Base-by-base conservation (phyloP, 768 basidiomycete species). In the Hirschioporus abietinus region DNA sequence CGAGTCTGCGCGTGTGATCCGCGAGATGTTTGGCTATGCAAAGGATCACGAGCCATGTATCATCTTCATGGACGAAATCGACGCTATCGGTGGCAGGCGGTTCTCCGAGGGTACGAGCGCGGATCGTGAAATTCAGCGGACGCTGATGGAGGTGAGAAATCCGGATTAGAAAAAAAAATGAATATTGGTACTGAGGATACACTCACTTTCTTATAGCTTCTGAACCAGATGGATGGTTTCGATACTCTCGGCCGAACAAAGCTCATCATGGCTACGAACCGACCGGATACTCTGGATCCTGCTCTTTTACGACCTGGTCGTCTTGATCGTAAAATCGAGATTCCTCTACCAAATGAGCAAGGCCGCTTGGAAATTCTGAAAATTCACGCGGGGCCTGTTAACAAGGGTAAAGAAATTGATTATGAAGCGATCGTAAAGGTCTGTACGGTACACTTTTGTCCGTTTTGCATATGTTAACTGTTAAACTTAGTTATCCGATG, bases 141-240 rank as follows among this genome's bases (percentile, higher is more conserved):
- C 97, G 24, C 79, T 99, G 52, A 99, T 99, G 97, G 97, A 99
- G 84, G 88, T 90, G 61, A 42, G 82, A 72, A 17, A 20, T 26
- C 42, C 23, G 23, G 25, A 52, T 10, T 52, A 15, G 12, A 3
- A 6, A 52, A 12, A 20, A 15, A 12, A 15, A 15, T 15, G 42
- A 34, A 24, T 57, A 1, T 10, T 9, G 18, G n/a, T 57, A 18
- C 26, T 35, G 1, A 58, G 10, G 36, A 10, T 26, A n/a, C 26
- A n/a, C 26, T 63, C 20, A 26, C 58, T 30, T 30, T n/a, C n/a
- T n/a, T n/a, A 18, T 72, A 96, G 95, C 83, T 99, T 26, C 85
- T 99, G 35, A 99, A 99, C 74, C 96, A 99, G 79, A 97, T 99
- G 95, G 97, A 99, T 75, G 97, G 97, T 25, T 99, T 99, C 80